phyloP scores from a whole-genome alignment of 169 alveolate genomes.

The Cyclospora cayetanensis region DNA sequence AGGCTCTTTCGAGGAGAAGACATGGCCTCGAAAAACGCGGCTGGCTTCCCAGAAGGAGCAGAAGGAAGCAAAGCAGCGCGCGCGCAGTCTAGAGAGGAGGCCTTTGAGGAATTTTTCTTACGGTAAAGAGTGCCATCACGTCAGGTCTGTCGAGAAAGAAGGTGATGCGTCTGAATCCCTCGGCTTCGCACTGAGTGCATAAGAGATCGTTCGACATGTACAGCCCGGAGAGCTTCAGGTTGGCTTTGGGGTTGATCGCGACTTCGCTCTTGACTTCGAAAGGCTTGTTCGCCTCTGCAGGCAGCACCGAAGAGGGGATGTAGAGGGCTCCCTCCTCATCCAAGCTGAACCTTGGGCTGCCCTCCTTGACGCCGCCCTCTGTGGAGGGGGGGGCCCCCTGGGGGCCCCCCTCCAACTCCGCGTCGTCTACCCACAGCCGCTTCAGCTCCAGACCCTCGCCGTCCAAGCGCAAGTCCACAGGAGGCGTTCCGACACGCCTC shows the following conservation, averaged over 20 bases:
- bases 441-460: background rate
- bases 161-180: slow-evolving; percentile 90
- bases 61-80: no score
- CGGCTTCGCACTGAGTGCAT: slow-evolving; percentile 90
- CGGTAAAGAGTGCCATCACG: slow-evolving; percentile 84
- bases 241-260: slow-evolving; percentile 84
- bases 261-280: slow-evolving; percentile 83
- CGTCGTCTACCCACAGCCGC: background rate
- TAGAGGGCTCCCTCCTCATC: background rate
- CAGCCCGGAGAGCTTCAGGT: slow-evolving; percentile 85
- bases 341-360: no score
- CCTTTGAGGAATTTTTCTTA: no score
- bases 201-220: slow-evolving; percentile 85
- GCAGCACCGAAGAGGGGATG: background rate
- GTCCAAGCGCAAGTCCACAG: background rate
- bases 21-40: no score
- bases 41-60: no score
- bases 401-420: slow-evolving; percentile 70
- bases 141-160: slow-evolving; percentile 91
- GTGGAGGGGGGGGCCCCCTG: background rate
- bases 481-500: background rate
- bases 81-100: no score
- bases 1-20: no score
- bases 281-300: background rate
- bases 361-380: background rate